These are phyloP conservation scores for Macrophomina tecta DNA, from an alignment of 2,329 filamentous ascomycete species.

Conservation along the genomic window DNA sequence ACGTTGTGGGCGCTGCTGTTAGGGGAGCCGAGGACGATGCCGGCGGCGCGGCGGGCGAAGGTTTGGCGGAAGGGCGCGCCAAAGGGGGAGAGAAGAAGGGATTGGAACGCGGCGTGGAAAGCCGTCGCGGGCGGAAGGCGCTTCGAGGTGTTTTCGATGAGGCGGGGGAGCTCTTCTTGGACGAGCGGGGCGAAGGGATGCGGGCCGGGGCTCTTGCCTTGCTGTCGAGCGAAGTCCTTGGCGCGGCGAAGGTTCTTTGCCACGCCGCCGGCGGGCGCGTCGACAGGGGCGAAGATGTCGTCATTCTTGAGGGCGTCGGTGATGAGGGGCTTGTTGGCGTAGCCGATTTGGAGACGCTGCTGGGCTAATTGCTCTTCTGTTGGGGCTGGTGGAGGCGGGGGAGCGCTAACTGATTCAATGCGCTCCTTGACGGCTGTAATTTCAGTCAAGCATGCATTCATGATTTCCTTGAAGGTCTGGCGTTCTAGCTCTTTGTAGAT, in stretches of 20 bases:
- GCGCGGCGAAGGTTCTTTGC: conserved; percentile 49
- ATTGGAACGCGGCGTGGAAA: conserved; percentile 6
- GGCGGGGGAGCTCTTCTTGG: conserved; percentile 33
- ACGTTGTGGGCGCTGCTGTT: conserved; percentile 62
- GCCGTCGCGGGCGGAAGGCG: conserved; percentile 1
- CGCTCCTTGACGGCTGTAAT: conserved; percentile 71
- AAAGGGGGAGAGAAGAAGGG: conserved; percentile 44
- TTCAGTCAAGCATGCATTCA: conserved; percentile 70
- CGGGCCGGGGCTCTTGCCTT: conserved; percentile 40
- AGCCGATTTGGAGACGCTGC: conserved; percentile 1
- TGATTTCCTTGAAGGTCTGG: conserved; percentile 81
- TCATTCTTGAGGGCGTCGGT: conserved; percentile 53
- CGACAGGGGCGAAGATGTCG: conserved; percentile 53
- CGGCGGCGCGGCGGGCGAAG: conserved; percentile 68
- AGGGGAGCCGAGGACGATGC: conserved; percentile 75
- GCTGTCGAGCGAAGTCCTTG: conserved; percentile 53
- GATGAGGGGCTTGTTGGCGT: conserved; percentile 51
- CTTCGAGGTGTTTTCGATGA: conserved; percentile 11
- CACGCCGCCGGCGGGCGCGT: conserved; percentile 44
- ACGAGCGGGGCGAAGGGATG: conserved; percentile 17
- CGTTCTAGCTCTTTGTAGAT: conserved; percentile 91
- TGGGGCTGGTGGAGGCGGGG: conserved; percentile 39
- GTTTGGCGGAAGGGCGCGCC: conserved; percentile 74
- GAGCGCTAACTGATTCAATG: conserved; percentile 59
- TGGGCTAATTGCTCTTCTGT: conserved; percentile 44